phyloP scores from a whole-genome alignment of 2,329 filamentous ascomycete species.

The Grosmannia clavigera region DNA sequence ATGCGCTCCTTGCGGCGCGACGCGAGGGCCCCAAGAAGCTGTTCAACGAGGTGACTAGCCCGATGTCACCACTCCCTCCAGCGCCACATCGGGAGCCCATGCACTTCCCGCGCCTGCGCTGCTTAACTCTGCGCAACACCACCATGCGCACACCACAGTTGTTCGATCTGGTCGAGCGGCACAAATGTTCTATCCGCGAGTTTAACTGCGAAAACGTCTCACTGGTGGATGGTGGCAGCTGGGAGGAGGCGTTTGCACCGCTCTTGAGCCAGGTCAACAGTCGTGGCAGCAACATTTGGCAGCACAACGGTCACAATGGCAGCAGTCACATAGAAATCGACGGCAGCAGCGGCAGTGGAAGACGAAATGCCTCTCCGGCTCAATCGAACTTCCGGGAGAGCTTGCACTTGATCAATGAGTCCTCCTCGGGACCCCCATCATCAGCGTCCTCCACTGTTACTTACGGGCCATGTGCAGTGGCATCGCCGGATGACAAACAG shows the following conservation, averaged over 20 bases:
- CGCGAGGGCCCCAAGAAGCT: slow-evolving; percentile 42
- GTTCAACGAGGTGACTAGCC: slow-evolving; percentile 51
- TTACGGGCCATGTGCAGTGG: slow-evolving; percentile 2
- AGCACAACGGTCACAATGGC: slow-evolving; percentile 20
- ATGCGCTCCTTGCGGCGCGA: slow-evolving; percentile 53
- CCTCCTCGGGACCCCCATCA: slow-evolving; percentile 6
- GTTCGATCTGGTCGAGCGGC: slow-evolving; percentile 51
- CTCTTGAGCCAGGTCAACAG: slow-evolving; percentile 39
- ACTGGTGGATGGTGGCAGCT: slow-evolving; percentile 55
- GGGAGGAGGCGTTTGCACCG: slow-evolving; percentile 72
- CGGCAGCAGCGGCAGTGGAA: slow-evolving; percentile 21
- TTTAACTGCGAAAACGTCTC: slow-evolving; percentile 70
- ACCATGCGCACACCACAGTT: slow-evolving; percentile 61
- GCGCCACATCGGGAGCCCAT: slow-evolving; percentile 40
- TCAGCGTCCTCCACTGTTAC: background rate
- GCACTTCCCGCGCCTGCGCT: slow-evolving; percentile 53
- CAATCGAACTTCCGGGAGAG: slow-evolving; percentile 9
- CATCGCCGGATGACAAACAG: slow-evolving; percentile 20
- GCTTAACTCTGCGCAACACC: slow-evolving; percentile 61
- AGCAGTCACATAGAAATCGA: background rate
- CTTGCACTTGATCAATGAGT: slow-evolving; percentile 12
- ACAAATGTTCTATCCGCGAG: slow-evolving; percentile 57
- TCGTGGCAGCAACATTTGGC: slow-evolving; percentile 28
- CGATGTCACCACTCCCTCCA: slow-evolving; percentile 49
- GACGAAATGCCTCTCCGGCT: slow-evolving; percentile 13